A percentile compares a stretch with the other conserved stretches of the same genome.
These are phyloP conservation scores for Beauveria sp. DNA, from an alignment of 2,329 filamentous ascomycete species.

Conservation along the genomic window DNA sequence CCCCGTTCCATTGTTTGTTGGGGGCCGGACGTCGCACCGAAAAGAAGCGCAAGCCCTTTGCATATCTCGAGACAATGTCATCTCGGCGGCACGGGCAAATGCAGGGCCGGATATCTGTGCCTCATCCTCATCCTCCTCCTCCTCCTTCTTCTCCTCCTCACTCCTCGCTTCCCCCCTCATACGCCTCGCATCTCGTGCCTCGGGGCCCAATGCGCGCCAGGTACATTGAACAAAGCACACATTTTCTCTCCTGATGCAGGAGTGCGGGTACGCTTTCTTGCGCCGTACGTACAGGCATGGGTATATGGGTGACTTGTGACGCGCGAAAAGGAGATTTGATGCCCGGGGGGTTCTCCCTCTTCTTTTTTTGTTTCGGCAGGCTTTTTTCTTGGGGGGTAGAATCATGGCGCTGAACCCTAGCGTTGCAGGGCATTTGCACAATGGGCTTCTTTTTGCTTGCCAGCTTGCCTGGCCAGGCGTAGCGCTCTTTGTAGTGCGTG, in stretches of 20 bases:
- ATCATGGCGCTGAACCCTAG: constrained; percentile 8
- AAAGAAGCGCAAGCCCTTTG: not conserved
- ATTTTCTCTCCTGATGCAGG: not conserved
- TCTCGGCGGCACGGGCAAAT: not conserved
- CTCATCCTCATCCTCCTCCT: not conserved
- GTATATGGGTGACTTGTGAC: not conserved
- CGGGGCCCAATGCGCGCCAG: not conserved
- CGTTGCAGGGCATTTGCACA: not conserved
- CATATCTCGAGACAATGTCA: constrained; percentile 1
- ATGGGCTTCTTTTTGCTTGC: not conserved
- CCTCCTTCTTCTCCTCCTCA: no score
- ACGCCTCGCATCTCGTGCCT: not conserved
- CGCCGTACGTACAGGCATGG: not conserved
- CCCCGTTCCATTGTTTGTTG: not conserved
- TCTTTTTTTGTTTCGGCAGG: not conserved
- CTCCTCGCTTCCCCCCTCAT: not conserved
- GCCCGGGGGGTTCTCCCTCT: not conserved
- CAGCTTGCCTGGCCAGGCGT: not conserved
- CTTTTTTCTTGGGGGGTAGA: not conserved
- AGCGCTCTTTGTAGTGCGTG: not conserved
- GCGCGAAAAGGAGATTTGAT: constrained; percentile 3
- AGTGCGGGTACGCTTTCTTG: not conserved
- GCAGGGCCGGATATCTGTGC: constrained; percentile 1
- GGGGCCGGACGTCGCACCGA: not conserved
- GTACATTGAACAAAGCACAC: not conserved